Evolutionary conservation across 2,329 filamentous ascomycete genomes (phyloP).

Genomic region (Myriangium duriaei): DNA sequence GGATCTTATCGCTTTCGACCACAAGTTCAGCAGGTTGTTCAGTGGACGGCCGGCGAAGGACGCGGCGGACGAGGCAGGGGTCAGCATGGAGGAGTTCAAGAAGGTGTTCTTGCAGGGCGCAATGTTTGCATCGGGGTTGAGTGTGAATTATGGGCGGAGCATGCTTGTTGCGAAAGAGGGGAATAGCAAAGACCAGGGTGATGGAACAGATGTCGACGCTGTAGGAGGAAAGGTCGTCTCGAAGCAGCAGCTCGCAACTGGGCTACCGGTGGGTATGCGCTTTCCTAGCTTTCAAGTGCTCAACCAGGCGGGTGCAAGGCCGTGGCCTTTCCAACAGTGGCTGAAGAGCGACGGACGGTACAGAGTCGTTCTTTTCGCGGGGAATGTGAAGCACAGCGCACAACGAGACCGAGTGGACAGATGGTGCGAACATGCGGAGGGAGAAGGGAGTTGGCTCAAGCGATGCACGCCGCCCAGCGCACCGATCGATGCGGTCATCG

Average conservation of each 20-base stretch:
- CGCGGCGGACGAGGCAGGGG: conserved; percentile 46
- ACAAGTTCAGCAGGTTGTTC: conserved; percentile 36
- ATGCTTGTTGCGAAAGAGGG: conserved; percentile 44
- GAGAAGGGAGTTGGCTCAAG: conserved; percentile 7
- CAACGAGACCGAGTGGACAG: conserved; percentile 35
- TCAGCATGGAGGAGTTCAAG: conserved; percentile 52
- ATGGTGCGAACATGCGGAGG: conserved; percentile 35
- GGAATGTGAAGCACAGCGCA: conserved; percentile 35
- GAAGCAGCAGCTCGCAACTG: conserved; percentile 33
- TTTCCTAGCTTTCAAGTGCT: conserved; percentile 48
- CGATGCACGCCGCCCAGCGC: conserved; percentile 22
- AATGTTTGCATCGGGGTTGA: conserved; percentile 44
- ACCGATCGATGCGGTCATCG: conserved; percentile 37
- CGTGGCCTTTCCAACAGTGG: conserved; percentile 47
- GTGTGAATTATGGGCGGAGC: conserved; percentile 46
- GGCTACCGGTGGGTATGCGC: conserved; percentile 42
- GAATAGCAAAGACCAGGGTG: conserved; percentile 31
- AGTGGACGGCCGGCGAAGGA: conserved; percentile 46
- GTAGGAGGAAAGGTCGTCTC: conserved; percentile 17
- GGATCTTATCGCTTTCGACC: conserved; percentile 42
- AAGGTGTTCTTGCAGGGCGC: conserved; percentile 47
- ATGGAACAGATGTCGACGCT: conserved; percentile 33
- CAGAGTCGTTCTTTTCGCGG: conserved; percentile 49
- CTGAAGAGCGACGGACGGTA: conserved; percentile 47
- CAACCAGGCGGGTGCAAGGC: conserved; percentile 42